Base-by-base conservation (phyloP, 2,329 filamentous ascomycete species). In the Simplicillium aogashimaense region DNA sequence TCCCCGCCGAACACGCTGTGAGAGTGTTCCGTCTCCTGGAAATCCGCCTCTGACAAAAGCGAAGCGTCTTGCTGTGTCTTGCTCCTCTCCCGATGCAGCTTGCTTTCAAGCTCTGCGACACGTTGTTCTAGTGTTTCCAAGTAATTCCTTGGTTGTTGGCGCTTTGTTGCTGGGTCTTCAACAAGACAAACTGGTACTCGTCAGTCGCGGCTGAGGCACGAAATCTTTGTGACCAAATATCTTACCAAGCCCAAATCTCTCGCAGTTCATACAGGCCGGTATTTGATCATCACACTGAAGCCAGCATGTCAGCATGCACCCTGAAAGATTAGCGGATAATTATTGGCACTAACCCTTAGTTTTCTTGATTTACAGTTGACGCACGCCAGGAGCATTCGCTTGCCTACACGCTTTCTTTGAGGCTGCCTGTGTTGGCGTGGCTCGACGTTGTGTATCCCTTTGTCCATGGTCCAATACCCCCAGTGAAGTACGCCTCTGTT, bases 71-170 rank as follows among this genome's bases (percentile, higher is more conserved):
- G 6, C 5, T 25, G 20, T 25, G 20, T 6, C 20, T 25, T 25
- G 20, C 20, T 25, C 20, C 20, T 25, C 20, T 18, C 18, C 35
- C 13, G 11, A 4, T 11, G 35, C 9, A 38, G 14, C 11, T 25
- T 29, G 15, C 14, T 11, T 31, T 38, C 36, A 13, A 38, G 28
- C 25, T 38, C 25, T 15, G 18, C 36, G 36, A 38, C 36, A 9
- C 36, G 11, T 25, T 38, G 25, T 29, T 38, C 36, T 10, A 38
- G 15, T 4, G 36, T 38, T 13, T 38, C 36, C 7, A 38, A 12
- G 15, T 38, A 38, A 13, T 38, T 38, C 25, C 36, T 25, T 25
- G 36, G 36, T 13, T 38, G 36, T 14, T 38, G 36, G 30, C 36
- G 36, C 28, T 30, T 38, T 8, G 36, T 38, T 10, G 36, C 36